Evolutionary conservation across 2,329 filamentous ascomycete species (phyloP).

Genomic region (Thermothelomyces thermophilus): DNA sequence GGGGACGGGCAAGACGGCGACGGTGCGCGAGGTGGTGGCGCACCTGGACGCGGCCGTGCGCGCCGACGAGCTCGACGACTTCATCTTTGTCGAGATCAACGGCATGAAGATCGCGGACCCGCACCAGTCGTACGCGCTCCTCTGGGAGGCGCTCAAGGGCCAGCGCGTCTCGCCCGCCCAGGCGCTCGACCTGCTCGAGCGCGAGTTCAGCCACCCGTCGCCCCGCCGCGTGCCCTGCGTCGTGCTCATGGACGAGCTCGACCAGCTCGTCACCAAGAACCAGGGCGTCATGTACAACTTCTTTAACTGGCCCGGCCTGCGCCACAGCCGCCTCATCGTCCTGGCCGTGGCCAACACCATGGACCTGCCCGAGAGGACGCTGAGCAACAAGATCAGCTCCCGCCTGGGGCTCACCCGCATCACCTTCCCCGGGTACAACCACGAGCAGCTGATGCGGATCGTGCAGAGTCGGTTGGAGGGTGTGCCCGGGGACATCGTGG

Average conservation of each 20-base stretch:
- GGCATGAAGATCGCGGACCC: constrained; percentile 99
- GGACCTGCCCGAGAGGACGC: constrained; percentile 90
- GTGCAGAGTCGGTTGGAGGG: constrained; percentile 89
- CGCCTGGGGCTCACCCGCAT: constrained; percentile 85
- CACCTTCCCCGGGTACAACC: constrained; percentile 94
- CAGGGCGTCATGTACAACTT: constrained; percentile 99
- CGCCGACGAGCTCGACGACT: constrained; percentile 90
- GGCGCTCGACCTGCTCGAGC: constrained; percentile 81
- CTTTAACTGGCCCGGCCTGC: constrained; percentile 95
- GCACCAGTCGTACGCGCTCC: constrained; percentile 86
- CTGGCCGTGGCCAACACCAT: constrained; percentile 98
- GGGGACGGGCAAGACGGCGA: constrained; percentile 95
- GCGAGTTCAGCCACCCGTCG: constrained; percentile 86
- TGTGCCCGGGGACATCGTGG: constrained; percentile 82
- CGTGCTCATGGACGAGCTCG: constrained; percentile 95
- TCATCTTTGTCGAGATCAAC: constrained; percentile 99
- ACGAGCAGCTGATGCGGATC: constrained; percentile 95
- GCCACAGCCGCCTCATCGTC: constrained; percentile 89
- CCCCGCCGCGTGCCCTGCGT: constrained; percentile 90
- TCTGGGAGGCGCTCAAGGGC: constrained; percentile 94
- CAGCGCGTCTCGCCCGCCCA: constrained; percentile 89
- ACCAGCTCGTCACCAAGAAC: constrained; percentile 95
- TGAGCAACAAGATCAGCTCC: constrained; percentile 98
- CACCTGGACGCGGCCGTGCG: constrained; percentile 82
- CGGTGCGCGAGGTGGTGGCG: constrained; percentile 87